Conservation (phyloP, 2,329 filamentous ascomycete genomes). For the Colletotrichum cordylinicola region DNA sequence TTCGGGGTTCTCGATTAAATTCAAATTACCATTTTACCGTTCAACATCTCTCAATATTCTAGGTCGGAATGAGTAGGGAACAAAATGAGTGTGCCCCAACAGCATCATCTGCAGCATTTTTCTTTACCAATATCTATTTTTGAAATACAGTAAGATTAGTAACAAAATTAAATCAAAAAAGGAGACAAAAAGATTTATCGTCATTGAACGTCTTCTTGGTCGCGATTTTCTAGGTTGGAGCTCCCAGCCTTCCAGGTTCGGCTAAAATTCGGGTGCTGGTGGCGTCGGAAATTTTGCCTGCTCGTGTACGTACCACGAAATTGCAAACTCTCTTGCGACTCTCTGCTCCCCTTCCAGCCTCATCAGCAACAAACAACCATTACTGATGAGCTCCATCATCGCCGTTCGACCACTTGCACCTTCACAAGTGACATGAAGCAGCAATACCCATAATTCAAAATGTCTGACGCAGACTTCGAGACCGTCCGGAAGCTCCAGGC, state of each 20-base stretch:
- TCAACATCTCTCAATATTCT: not conserved
- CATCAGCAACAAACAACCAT: constrained; percentile 29
- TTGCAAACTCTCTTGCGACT: constrained; percentile 26
- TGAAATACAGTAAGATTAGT: too few relatives aligned
- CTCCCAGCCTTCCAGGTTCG: constrained; percentile 21
- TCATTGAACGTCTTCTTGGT: not conserved
- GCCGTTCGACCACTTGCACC: constrained; percentile 20
- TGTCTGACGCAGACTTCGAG: constrained; percentile 86
- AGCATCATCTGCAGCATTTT: not conserved
- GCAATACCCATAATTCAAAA: constrained; percentile 46
- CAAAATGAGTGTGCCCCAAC: not conserved
- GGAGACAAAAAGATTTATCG: not conserved
- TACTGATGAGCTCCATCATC: constrained; percentile 25
- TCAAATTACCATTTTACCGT: not conserved
- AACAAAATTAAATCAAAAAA: not conserved
- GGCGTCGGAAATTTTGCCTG: constrained; percentile 32
- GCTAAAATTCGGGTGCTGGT: constrained; percentile 40
- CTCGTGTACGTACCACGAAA: not conserved
- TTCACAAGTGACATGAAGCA: constrained; percentile 38
- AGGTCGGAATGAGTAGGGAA: not conserved
- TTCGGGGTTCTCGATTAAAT: not conserved
- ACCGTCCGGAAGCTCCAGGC: constrained; percentile 86
- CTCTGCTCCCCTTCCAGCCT: constrained; percentile 23
- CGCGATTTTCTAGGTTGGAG: not conserved
- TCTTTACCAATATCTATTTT: not conserved